phyloP scores from a whole-genome alignment of 345 rosid genomes.

The Hibiscus mutabilis region DNA sequence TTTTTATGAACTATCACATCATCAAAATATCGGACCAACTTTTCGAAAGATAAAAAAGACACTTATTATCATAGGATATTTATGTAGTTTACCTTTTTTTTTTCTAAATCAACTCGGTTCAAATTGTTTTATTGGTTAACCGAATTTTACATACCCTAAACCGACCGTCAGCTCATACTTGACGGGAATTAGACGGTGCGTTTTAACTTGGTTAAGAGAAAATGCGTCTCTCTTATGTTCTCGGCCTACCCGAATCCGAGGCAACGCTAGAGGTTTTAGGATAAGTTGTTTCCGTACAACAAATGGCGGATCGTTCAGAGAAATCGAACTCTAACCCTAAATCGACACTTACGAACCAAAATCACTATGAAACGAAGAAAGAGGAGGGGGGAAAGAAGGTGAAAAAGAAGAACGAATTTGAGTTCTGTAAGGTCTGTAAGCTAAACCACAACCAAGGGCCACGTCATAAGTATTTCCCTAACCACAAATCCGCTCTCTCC shows the following conservation, averaged over 20 bases:
- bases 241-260: background rate
- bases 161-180: no score
- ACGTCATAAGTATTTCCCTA: slow-evolving; percentile 72
- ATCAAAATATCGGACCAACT: no score
- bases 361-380: background rate
- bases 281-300: background rate
- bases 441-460: slow-evolving; percentile 65
- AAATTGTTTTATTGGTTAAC: no score
- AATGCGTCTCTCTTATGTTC: background rate
- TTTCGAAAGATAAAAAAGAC: no score
- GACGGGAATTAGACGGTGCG: background rate
- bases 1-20: no score
- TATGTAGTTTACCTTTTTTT: no score
- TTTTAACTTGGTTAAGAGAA: background rate
- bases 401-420: slow-evolving; percentile 37
- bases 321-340: slow-evolving; percentile 5
- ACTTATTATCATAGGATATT: no score
- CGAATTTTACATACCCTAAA: no score
- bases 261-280: background rate
- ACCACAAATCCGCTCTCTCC: slow-evolving; percentile 55
- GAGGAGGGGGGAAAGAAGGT: slow-evolving; percentile 6
- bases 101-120: no score
- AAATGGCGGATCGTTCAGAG: slow-evolving; percentile 5
- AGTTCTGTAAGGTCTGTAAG: slow-evolving; percentile 67
- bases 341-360: background rate